Percentiles rank a stretch among this genome's conserved stretches.
phyloP scores from a whole-genome alignment of 805 yeast genomes.

The Clavispora carvajalis region DNA sequence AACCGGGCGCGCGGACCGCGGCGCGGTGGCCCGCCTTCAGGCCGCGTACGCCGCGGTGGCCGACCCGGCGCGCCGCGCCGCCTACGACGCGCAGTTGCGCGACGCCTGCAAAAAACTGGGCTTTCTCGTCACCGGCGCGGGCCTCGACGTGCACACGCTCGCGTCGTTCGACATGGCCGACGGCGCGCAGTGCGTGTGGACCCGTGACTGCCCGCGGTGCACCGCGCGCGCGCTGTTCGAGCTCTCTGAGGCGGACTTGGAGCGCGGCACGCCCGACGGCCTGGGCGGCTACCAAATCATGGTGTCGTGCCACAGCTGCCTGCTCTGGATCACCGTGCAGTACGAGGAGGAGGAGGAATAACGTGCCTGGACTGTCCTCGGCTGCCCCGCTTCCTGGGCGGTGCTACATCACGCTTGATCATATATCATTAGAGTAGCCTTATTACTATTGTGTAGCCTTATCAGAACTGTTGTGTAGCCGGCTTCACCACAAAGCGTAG shows the following conservation, averaged over 20 bases:
- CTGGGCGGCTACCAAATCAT: constrained; percentile 56
- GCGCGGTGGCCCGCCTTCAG: constrained; percentile 42
- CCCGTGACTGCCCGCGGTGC: constrained; percentile 66
- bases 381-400: no score
- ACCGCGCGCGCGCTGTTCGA: constrained; percentile 45
- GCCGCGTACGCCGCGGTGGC: constrained; percentile 59
- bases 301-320: constrained; percentile 78
- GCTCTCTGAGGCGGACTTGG: constrained; percentile 57
- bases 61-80: constrained; percentile 31
- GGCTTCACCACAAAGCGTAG: no score
- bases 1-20: constrained; percentile 1
- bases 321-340: constrained; percentile 76
- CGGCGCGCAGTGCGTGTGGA: constrained; percentile 33
- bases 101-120: constrained; percentile 32
- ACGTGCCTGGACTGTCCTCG: no score
- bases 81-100: constrained; percentile 50
- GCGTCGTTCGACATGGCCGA: constrained; percentile 52
- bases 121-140: constrained; percentile 50
- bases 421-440: no score
- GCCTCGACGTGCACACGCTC: constrained; percentile 61
- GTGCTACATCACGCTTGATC: no score
- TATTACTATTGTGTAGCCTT: no score
- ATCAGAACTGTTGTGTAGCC: no score
- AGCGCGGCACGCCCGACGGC: constrained; percentile 47
- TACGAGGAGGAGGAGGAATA: constrained; percentile 44